Percentiles rank a stretch among this genome's conserved stretches.
These are phyloP conservation scores for Aureobasidium sp. DNA, from an alignment of 2,329 filamentous ascomycete species.

Conservation along the genomic window DNA sequence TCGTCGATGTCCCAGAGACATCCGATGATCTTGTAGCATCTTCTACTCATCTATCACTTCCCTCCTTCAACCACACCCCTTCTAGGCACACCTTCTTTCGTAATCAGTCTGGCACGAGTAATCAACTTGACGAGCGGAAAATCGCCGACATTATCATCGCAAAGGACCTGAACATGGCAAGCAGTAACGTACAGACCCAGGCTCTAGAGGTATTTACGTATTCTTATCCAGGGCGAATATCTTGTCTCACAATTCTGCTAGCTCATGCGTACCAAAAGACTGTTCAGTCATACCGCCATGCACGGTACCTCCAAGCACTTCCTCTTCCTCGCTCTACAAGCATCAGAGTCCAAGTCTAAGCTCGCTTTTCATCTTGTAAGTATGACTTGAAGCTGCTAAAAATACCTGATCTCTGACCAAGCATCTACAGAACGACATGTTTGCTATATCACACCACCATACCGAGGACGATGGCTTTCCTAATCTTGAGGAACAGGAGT, in stretches of 20 bases:
- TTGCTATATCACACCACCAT: constrained; percentile 85
- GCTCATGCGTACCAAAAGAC: constrained; percentile 70
- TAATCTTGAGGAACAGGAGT: constrained; percentile 57
- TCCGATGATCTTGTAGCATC: background rate
- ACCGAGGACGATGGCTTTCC: constrained; percentile 62
- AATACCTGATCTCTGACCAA: background rate
- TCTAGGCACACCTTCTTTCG: constrained; percentile 3
- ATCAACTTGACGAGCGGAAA: constrained; percentile 40
- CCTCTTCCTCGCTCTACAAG: constrained; percentile 70
- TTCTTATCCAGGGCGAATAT: constrained; percentile 24
- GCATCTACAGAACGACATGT: constrained; percentile 57
- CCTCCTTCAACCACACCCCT: background rate
- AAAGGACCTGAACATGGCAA: constrained; percentile 67
- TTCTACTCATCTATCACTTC: background rate
- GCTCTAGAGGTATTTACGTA: constrained; percentile 42
- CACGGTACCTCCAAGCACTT: constrained; percentile 71
- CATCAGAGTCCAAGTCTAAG: constrained; percentile 28
- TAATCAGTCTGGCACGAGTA: constrained; percentile 12
- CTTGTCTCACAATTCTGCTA: constrained; percentile 30
- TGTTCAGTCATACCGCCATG: constrained; percentile 68
- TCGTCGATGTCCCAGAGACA: constrained; percentile 34
- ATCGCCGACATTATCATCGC: constrained; percentile 81
- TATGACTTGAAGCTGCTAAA: background rate
- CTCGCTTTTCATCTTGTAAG: constrained; percentile 36
- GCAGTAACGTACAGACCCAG: constrained; percentile 75